These are phyloP conservation scores for Endoconidiophora laricicola DNA, from an alignment of 2,329 filamentous ascomycete species.

Conservation along the genomic window DNA sequence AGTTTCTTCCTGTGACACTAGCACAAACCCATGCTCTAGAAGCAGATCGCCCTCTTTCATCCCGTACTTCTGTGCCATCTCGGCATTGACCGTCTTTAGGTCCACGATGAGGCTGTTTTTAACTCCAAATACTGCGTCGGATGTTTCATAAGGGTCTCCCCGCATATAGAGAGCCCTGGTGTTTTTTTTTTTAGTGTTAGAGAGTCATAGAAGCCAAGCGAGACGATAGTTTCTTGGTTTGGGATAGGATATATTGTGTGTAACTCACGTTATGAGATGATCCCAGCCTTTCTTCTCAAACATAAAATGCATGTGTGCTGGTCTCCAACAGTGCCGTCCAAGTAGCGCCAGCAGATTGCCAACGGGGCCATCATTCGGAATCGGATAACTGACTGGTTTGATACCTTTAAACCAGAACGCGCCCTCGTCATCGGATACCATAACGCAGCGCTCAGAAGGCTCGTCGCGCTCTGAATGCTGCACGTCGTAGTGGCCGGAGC, in stretches of 20 bases:
- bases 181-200: neutral
- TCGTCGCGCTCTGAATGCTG: slow-evolving; percentile 43
- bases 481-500: slow-evolving; percentile 58
- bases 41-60: slow-evolving; percentile 47
- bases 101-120: slow-evolving; percentile 66
- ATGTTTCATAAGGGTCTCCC: slow-evolving; percentile 65
- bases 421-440: slow-evolving; percentile 18
- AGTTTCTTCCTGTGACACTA: slow-evolving; percentile 56
- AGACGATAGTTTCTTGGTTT: neutral
- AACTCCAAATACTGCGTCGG: slow-evolving; percentile 74
- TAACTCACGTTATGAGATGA: slow-evolving; percentile 61
- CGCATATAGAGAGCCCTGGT: slow-evolving; percentile 57
- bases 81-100: slow-evolving; percentile 31
- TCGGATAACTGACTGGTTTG: slow-evolving; percentile 70
- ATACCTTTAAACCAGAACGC: slow-evolving; percentile 73
- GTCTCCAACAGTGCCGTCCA: slow-evolving; percentile 60
- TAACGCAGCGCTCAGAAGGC: slow-evolving; percentile 19
- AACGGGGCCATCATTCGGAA: slow-evolving; percentile 71
- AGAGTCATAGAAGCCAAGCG: neutral
- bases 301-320: slow-evolving; percentile 77
- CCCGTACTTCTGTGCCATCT: slow-evolving; percentile 42
- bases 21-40: slow-evolving; percentile 59
- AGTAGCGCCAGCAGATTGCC: slow-evolving; percentile 50
- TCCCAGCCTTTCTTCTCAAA: slow-evolving; percentile 67
- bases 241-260: neutral